Percentiles rank a stretch among this genome's conserved stretches.
These are phyloP conservation scores for Hypoxylon sp. DNA, from an alignment of 2,329 filamentous ascomycete genomes.

Conservation along the genomic window DNA sequence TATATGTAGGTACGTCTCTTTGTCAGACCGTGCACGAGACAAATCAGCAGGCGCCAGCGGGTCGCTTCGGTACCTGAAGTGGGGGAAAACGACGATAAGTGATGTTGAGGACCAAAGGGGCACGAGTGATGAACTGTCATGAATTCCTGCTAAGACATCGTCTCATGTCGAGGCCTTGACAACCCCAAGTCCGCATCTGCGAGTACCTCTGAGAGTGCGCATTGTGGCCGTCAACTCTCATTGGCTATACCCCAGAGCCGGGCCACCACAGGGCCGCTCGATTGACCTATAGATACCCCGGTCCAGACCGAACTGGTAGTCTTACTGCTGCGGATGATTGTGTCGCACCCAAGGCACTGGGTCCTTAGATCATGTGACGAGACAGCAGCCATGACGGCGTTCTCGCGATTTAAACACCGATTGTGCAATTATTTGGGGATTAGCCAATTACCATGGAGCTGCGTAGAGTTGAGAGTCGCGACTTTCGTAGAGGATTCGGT, in stretches of 20 bases:
- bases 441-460: slow-evolving; percentile 42
- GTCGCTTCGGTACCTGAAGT: slow-evolving; percentile 55
- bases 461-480: slow-evolving; percentile 40
- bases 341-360: slow-evolving; percentile 50
- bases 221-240: slow-evolving; percentile 47
- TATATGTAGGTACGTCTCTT: slow-evolving; percentile 53
- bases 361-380: slow-evolving; percentile 51
- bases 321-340: slow-evolving; percentile 48
- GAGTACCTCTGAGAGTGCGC: slow-evolving; percentile 51
- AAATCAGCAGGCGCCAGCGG: slow-evolving; percentile 54
- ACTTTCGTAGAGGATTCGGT: slow-evolving; percentile 33
- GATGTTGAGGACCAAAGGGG: slow-evolving; percentile 51
- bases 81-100: slow-evolving; percentile 54
- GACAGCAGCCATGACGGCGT: slow-evolving; percentile 39
- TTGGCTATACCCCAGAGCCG: slow-evolving; percentile 46
- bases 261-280: slow-evolving; percentile 46
- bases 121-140: slow-evolving; percentile 53
- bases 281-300: slow-evolving; percentile 53
- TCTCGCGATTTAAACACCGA: slow-evolving; percentile 32
- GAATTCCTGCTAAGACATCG: slow-evolving; percentile 54
- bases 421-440: slow-evolving; percentile 42
- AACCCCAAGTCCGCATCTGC: slow-evolving; percentile 52
- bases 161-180: slow-evolving; percentile 51
- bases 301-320: slow-evolving; percentile 51
- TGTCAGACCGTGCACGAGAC: slow-evolving; percentile 55